A percentile compares a stretch with the other conserved stretches of the same genome.
These are phyloP conservation scores for Fraxinus angustifolia DNA, from an alignment of 305 asterid genomes.

Conservation along the genomic window DNA sequence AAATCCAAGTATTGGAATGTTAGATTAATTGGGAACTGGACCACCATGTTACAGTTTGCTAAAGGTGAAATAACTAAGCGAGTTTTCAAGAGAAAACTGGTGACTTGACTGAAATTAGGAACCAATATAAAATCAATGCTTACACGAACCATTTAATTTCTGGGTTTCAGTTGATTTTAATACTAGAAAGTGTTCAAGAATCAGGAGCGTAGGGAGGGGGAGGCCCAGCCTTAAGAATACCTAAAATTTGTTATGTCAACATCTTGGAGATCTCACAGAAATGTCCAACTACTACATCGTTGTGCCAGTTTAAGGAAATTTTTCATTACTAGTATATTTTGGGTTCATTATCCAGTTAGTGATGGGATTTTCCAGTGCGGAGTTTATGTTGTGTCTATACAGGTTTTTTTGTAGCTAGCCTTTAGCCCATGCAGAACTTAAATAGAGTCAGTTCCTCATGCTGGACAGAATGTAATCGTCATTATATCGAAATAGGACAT, in stretches of 20 bases:
- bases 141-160: background rate
- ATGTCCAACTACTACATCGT: background rate
- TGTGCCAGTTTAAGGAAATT: background rate
- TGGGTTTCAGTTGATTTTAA: background rate
- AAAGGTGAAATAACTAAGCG: background rate
- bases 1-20: background rate
- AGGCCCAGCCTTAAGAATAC: background rate
- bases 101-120: background rate
- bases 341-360: background rate
- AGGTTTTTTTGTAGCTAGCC: background rate
- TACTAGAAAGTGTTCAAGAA: background rate
- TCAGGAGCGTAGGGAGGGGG: too few species aligned
- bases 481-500: background rate
- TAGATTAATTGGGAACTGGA: background rate
- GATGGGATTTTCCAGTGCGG: background rate
- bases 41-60: background rate
- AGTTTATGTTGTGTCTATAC: background rate
- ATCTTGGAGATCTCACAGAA: background rate
- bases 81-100: background rate
- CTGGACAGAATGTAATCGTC: background rate
- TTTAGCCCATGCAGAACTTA: background rate
- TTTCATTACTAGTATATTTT: background rate
- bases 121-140: too few species aligned
- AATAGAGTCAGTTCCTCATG: background rate
- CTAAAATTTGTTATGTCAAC: background rate